Conservation (phyloP, 208 protist genomes). For the Wallacemonas rigidus region DNA sequence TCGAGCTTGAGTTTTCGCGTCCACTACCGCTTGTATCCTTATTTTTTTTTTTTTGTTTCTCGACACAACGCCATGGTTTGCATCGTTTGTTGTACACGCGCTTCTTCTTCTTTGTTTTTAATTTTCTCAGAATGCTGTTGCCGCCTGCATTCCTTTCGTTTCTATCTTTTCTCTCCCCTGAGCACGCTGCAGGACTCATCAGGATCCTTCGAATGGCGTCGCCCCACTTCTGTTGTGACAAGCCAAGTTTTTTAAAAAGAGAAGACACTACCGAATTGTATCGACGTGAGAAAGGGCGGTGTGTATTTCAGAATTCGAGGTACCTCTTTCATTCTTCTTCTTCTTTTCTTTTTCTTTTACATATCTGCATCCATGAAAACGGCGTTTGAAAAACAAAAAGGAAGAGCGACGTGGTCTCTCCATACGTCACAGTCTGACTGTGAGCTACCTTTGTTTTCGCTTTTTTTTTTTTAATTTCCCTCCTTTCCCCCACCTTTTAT, state of each 20-base stretch:
- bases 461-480: not conserved
- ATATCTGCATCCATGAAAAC: constrained; percentile 8
- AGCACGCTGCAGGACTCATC: too few relatives aligned
- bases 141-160: not conserved
- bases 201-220: too few relatives aligned
- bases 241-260: not conserved
- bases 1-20: not conserved
- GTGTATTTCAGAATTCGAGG: not conserved
- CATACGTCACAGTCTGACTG: not conserved
- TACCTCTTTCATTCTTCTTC: not conserved
- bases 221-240: not conserved
- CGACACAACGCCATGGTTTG: not conserved
- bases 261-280: too few relatives aligned
- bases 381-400: not conserved
- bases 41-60: not conserved
- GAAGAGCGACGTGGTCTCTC: not conserved
- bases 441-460: not conserved
- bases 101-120: not conserved
- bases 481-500: not conserved
- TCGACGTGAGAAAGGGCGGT: too few relatives aligned
- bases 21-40: constrained; percentile 8
- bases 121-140: not conserved
- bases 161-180: not conserved
- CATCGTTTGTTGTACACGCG: not conserved
- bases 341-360: constrained; percentile 6